Base-by-base conservation (phyloP, 495 filamentous ascomycete genomes). In the Penicillium ochrochloron region DNA sequence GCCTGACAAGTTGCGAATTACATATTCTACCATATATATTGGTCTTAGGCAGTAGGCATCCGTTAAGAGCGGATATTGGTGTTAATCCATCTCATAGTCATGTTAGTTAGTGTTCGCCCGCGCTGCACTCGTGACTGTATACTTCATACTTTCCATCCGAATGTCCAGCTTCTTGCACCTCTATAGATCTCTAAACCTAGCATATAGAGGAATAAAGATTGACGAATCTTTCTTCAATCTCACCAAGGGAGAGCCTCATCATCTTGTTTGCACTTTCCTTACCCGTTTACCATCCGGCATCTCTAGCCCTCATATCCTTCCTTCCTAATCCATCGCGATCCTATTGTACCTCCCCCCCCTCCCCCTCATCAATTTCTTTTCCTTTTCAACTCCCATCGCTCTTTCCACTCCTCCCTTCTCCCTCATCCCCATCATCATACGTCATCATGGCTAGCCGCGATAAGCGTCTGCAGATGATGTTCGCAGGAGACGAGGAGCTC, bases 391-490 rank as follows among this genome's bases (percentile, higher is more conserved):
- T 9, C 5, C 5, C 5, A 33, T 33, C 31, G 8, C 21, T 23
- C 19, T 12, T 11, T 6, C 23, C 19, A 10, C 44, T 48, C 3
- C 9, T 12, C 9, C 21, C 2, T 48, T 3, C 19, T 48, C 21
- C 3, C 3, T 7, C 7, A 21, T 48, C 19, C 10, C 19, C 17
- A 37, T 48, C 25, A 2, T 27, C 25, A 0, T 2, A 2, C 31
- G 10, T 23, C 44, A 27, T 50, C 34, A 77, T 76, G 76, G 66
- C 65, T 9, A 9, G 8, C 14, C 56, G 57, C 29, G 31, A 15
- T 15, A 61, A 72, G 12, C 72, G 75, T 61, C 64, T 78, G 19
- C 59, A 64, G 34, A 31, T 74, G 29, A 70, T 79, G 0, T 75
- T 76, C 31, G 51, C 53, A 5, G 55, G 70, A 10, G 68, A 76